Evolutionary conservation across 1,139 yeast genomes (phyloP).

Genomic region (Suhomyces terraborum): DNA sequence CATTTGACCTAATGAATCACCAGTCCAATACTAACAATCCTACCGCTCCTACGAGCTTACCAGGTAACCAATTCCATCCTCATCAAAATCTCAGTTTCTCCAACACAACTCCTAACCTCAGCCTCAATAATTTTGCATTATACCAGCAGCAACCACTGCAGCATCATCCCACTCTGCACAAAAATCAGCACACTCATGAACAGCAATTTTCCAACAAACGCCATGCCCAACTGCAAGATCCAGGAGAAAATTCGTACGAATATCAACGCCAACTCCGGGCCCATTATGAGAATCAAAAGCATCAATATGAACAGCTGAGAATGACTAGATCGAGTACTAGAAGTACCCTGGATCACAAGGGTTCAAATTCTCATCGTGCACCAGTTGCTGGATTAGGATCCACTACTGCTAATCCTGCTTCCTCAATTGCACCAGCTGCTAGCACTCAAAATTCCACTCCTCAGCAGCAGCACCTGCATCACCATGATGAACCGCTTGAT

Average conservation of each 20-base stretch:
- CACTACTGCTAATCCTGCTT: constrained; percentile 4
- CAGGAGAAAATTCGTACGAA: constrained; percentile 21
- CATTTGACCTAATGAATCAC: constrained; percentile 30
- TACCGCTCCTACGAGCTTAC: constrained; percentile 14
- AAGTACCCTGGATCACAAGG: constrained; percentile 7
- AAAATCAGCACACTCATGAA: constrained; percentile 14
- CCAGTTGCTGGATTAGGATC: constrained; percentile 6
- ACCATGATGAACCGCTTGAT: constrained; percentile 9
- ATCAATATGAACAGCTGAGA: constrained; percentile 20
- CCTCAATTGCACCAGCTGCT: constrained; percentile 9
- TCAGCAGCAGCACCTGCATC: constrained; percentile 10
- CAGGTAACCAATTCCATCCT: constrained; percentile 34
- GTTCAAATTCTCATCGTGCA: constrained; percentile 5
- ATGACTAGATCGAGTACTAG: constrained; percentile 19
- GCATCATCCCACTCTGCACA: constrained; percentile 18
- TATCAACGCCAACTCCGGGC: constrained; percentile 32
- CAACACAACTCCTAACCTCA: constrained; percentile 20
- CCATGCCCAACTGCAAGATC: constrained; percentile 13
- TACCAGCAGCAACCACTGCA: constrained; percentile 16
- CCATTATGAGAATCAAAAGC: constrained; percentile 32
- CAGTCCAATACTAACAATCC: constrained; percentile 15
- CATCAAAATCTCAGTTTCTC: constrained; percentile 33
- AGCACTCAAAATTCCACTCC: not conserved
- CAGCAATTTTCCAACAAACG: constrained; percentile 11
- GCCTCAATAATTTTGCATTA: constrained; percentile 16